Conservation (phyloP, 148 eudicot genomes). For the Camellia granthamiana region DNA sequence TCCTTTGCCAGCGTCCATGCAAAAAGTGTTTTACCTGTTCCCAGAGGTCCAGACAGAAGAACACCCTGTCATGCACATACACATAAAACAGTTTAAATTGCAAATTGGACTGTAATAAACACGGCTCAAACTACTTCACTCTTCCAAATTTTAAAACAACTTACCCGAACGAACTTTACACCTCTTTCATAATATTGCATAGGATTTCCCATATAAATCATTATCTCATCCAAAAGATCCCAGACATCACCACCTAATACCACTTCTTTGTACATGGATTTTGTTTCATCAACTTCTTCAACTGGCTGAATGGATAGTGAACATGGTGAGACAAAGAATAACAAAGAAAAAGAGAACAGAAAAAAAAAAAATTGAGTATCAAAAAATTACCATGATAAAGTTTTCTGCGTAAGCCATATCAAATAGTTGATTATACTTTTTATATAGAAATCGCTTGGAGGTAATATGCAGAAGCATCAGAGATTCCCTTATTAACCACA, state of each 20-base stretch:
- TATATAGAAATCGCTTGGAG: conserved; percentile 64
- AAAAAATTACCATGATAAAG: conserved; percentile 63
- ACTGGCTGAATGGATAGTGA: conserved; percentile 52
- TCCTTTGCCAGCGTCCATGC: conserved; percentile 82
- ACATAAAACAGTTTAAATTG: not conserved
- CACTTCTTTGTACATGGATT: conserved; percentile 77
- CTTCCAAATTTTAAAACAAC: not conserved
- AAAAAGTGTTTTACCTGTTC: conserved; percentile 94
- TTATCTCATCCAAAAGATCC: conserved; percentile 92
- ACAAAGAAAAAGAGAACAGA: not conserved
- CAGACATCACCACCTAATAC: conserved; percentile 96
- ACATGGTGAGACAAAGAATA: conserved; percentile 20
- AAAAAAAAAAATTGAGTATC: not conserved
- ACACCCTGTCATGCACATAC: conserved; percentile 57
- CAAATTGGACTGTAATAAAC: not conserved
- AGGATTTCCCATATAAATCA: conserved; percentile 89
- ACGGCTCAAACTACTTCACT: not conserved
- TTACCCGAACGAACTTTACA: conserved; percentile 88
- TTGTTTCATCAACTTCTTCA: conserved; percentile 65
- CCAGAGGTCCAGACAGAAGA: conserved; percentile 92
- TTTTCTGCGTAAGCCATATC: conserved; percentile 86
- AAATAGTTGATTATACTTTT: conserved; percentile 74
- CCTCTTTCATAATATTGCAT: conserved; percentile 82
- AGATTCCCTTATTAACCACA: conserved; percentile 86
- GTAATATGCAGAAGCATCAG: conserved; percentile 66